phyloP scores from a whole-genome alignment of 2,329 filamentous ascomycete genomes.

The Colletotrichum zoysiae region DNA sequence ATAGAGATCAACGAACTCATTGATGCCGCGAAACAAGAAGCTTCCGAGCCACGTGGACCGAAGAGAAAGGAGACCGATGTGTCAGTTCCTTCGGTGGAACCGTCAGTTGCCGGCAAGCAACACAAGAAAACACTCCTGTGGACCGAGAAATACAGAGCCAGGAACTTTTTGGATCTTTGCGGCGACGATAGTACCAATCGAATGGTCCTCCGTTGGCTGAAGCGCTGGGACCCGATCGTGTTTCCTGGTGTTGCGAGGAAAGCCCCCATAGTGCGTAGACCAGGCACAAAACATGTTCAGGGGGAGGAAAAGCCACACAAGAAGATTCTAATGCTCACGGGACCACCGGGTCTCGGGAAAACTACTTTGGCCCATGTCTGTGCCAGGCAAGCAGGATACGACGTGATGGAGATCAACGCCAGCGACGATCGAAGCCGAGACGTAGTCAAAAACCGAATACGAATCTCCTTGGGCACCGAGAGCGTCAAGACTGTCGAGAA shows the following conservation, averaged over 20 bases:
- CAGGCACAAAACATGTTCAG: slow-evolving; percentile 57
- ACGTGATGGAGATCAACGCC: slow-evolving; percentile 96
- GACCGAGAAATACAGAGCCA: slow-evolving; percentile 97
- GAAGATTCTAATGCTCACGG: slow-evolving; percentile 91
- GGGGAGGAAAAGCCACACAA: slow-evolving; percentile 80
- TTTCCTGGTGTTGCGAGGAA: slow-evolving; percentile 83
- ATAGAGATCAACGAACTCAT: slow-evolving; percentile 90
- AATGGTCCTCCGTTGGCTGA: slow-evolving; percentile 91
- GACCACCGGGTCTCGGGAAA: slow-evolving; percentile 93
- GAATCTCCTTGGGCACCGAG: slow-evolving; percentile 93
- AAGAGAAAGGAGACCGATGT: slow-evolving; percentile 46
- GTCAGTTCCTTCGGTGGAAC: slow-evolving; percentile 60
- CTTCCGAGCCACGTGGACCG: slow-evolving; percentile 52
- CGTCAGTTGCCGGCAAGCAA: slow-evolving; percentile 51
- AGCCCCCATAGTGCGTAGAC: slow-evolving; percentile 56
- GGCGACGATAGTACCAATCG: slow-evolving; percentile 96
- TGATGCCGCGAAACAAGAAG: slow-evolving; percentile 75
- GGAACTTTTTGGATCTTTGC: slow-evolving; percentile 91
- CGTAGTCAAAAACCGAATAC: slow-evolving; percentile 91
- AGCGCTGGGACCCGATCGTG: slow-evolving; percentile 92
- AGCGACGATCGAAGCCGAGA: slow-evolving; percentile 93
- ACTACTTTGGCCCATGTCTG: slow-evolving; percentile 97
- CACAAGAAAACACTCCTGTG: slow-evolving; percentile 75
- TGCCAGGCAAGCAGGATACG: slow-evolving; percentile 93
- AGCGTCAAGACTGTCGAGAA: slow-evolving; percentile 85